phyloP scores from a whole-genome alignment of 805 yeast species.

The Wickerhamomyces sydowiorum region DNA sequence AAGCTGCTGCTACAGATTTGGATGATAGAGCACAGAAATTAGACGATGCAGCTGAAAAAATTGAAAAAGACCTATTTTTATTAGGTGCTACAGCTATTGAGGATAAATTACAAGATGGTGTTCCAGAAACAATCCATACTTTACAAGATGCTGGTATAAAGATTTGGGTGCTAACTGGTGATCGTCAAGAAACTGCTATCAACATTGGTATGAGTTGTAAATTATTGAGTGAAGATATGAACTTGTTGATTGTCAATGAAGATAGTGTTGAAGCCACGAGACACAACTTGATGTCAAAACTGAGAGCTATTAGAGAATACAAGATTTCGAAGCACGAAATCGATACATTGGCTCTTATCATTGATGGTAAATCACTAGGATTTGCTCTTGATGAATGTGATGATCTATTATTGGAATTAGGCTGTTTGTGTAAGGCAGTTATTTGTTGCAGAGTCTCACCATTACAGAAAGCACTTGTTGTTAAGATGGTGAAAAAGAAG shows the following conservation, averaged over 20 bases:
- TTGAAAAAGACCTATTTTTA: constrained; percentile 73
- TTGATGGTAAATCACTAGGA: constrained; percentile 89
- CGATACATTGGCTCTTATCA: constrained; percentile 79
- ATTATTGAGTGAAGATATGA: constrained; percentile 92
- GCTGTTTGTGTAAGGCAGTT: constrained; percentile 87
- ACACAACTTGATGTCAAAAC: constrained; percentile 66
- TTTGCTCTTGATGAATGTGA: constrained; percentile 85
- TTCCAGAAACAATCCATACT: constrained; percentile 94
- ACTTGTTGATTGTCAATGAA: constrained; percentile 82
- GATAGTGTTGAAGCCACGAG: constrained; percentile 72
- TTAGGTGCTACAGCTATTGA: constrained; percentile 98
- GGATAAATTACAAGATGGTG: constrained; percentile 96
- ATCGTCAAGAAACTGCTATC: constrained; percentile 96
- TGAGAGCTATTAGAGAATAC: constrained; percentile 65
- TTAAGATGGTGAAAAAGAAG: constrained; percentile 84
- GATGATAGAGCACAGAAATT: constrained; percentile 68
- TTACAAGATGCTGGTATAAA: constrained; percentile 95
- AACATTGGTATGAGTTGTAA: constrained; percentile 98
- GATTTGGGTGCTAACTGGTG: constrained; percentile 98
- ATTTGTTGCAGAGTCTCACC: constrained; percentile 98
- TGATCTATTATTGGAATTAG: constrained; percentile 71
- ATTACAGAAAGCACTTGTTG: constrained; percentile 92
- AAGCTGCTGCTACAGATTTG: constrained; percentile 78
- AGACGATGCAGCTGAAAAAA: constrained; percentile 84
- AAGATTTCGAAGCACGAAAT: constrained; percentile 62